Percentiles rank a stretch among this genome's conserved stretches.
Conservation (phyloP, 2,329 filamentous ascomycete species). For the Penicillium sp. region DNA sequence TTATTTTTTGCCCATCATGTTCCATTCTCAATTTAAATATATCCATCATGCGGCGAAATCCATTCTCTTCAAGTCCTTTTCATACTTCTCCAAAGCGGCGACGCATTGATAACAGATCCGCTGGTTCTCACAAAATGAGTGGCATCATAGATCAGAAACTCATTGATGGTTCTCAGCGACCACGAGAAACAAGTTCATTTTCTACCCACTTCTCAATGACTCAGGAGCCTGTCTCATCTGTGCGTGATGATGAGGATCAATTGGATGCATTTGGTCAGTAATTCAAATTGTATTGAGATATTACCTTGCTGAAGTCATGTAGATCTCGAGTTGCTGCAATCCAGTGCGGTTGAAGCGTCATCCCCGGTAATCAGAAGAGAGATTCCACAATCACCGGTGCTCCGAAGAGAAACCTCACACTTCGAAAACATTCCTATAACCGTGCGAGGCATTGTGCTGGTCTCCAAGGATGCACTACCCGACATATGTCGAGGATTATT, state of each 20-base stretch:
- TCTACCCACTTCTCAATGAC: neutral
- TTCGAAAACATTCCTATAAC: conserved; percentile 33
- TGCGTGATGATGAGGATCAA: conserved; percentile 27
- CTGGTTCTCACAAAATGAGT: conserved; percentile 7
- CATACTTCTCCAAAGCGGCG: conserved; percentile 11
- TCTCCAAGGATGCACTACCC: conserved; percentile 63
- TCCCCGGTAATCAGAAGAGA: neutral
- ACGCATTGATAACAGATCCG: conserved; percentile 1
- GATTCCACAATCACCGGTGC: neutral
- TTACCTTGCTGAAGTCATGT: neutral
- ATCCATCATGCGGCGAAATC: conserved; percentile 18
- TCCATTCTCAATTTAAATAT: neutral
- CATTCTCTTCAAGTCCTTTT: conserved; percentile 11
- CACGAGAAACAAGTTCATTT: conserved; percentile 4
- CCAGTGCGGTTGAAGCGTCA: conserved; percentile 9
- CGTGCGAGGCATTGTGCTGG: conserved; percentile 61
- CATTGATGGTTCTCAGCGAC: conserved; percentile 24
- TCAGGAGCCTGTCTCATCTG: neutral
- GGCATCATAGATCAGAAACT: conserved; percentile 25
- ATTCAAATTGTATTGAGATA: conserved; percentile 10
- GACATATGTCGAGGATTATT: conserved; percentile 71
- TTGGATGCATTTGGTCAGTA: conserved; percentile 53
- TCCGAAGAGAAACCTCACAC: neutral
- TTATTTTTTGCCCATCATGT: neutral
- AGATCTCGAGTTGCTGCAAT: conserved; percentile 42